phyloP scores from a whole-genome alignment of 805 yeast genomes.

The Candida sphagnicola region DNA sequence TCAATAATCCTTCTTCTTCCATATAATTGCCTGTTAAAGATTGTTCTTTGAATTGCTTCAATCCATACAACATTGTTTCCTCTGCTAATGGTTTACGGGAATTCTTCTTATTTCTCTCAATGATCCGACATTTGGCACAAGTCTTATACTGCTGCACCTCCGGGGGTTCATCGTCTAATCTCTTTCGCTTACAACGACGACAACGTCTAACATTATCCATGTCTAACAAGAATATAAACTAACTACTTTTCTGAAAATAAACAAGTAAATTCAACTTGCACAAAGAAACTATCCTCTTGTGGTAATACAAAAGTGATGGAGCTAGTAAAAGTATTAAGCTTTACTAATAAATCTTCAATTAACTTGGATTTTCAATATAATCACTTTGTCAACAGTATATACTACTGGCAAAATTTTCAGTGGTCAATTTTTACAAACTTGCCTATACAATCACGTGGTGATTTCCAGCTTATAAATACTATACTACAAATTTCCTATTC shows the following conservation, averaged over 20 bases:
- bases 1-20: conserved; percentile 25
- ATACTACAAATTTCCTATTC: neutral
- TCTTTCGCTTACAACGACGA: conserved; percentile 55
- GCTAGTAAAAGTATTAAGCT: no score
- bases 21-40: conserved; percentile 26
- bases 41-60: conserved; percentile 42
- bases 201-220: conserved; percentile 33
- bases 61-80: conserved; percentile 43
- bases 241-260: no score
- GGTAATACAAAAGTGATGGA: no score
- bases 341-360: no score
- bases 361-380: no score
- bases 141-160: conserved; percentile 55
- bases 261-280: no score
- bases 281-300: no score
- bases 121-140: conserved; percentile 55
- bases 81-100: conserved; percentile 44
- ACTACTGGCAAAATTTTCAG: conserved; percentile 1
- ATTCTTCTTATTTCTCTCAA: conserved; percentile 45
- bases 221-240: neutral
- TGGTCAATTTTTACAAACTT: no score
- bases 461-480: neutral
- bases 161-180: conserved; percentile 53
- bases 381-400: no score
- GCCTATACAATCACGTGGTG: neutral